Conservation (phyloP, 1,284 basidiomycete species). For the Ceratobasidium sp. region DNA sequence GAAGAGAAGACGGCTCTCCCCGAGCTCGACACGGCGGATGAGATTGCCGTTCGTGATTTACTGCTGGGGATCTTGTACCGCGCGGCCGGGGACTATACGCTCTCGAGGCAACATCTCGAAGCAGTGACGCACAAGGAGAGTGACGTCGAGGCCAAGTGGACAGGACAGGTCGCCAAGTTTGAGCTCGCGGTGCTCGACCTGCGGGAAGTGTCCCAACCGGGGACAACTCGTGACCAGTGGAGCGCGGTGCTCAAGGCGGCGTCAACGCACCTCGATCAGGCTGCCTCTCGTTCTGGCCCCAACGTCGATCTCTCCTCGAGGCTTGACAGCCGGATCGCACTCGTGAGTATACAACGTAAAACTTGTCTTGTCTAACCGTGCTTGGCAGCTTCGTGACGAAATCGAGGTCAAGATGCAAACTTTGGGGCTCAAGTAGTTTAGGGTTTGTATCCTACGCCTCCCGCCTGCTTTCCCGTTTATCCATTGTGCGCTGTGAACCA, state of each 20-base stretch:
- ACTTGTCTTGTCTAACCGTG: background rate
- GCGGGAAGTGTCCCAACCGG: constrained; percentile 11
- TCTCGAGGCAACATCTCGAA: constrained; percentile 38
- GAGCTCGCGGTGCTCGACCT: constrained; percentile 41
- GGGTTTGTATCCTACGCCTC: constrained; percentile 11
- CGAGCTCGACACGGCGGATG: constrained; percentile 42
- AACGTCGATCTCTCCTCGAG: constrained; percentile 40
- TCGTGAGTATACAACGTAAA: constrained; percentile 35
- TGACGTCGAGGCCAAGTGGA: constrained; percentile 39
- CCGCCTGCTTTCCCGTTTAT: background rate
- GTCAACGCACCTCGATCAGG: constrained; percentile 36
- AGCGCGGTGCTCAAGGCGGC: constrained; percentile 36
- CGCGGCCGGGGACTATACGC: constrained; percentile 35
- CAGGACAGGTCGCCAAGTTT: constrained; percentile 40
- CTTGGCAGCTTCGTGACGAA: constrained; percentile 39
- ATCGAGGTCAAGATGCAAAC: constrained; percentile 37
- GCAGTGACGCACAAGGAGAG: constrained; percentile 14
- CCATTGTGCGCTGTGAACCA: background rate
- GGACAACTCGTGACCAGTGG: constrained; percentile 29
- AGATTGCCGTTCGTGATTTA: constrained; percentile 39
- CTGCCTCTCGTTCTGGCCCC: constrained; percentile 15
- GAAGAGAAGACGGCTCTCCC: constrained; percentile 17
- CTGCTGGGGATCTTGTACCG: constrained; percentile 42
- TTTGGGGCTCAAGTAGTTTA: constrained; percentile 35
- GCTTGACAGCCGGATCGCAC: constrained; percentile 40